A percentile compares a stretch with the other conserved stretches of the same genome.
Conservation (phyloP, 495 filamentous ascomycete genomes). For the Aspergillus incahuasiensis region DNA sequence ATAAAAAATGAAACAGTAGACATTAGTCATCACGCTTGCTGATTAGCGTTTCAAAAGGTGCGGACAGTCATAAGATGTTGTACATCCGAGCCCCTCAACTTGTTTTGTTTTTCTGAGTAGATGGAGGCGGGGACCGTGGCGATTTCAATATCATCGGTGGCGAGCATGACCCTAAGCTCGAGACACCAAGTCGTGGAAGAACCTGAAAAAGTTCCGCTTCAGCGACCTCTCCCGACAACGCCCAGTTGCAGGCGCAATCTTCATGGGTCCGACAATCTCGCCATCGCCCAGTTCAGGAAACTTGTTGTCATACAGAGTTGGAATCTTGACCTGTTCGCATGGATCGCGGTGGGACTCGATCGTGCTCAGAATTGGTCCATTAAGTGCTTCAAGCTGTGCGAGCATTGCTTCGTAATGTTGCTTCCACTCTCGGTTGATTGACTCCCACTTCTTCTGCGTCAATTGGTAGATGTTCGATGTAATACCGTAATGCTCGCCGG, state of each 20-base stretch:
- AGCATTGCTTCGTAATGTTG: conserved; percentile 57
- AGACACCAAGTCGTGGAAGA: conserved; percentile 43
- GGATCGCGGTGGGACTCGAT: conserved; percentile 42
- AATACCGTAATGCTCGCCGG: conserved; percentile 77
- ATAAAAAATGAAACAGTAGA: conserved; percentile 17
- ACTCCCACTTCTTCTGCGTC: conserved; percentile 81
- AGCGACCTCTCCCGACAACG: conserved; percentile 29
- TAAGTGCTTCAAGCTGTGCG: conserved; percentile 34
- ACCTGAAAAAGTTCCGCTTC: conserved; percentile 44
- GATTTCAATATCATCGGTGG: conserved; percentile 1
- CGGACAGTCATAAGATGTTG: conserved; percentile 21
- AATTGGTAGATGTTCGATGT: conserved; percentile 79
- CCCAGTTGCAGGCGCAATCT: conserved; percentile 35
- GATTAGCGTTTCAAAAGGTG: conserved; percentile 15
- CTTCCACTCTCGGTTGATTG: conserved; percentile 68
- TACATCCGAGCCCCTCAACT: conserved; percentile 21
- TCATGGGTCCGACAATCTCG: conserved; percentile 92
- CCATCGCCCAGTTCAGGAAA: conserved; percentile 84
- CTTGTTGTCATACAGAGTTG: conserved; percentile 66
- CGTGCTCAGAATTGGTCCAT: conserved; percentile 33
- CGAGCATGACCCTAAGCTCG: conserved; percentile 20
- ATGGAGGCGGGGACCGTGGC: conserved; percentile 5
- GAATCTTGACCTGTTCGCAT: conserved; percentile 52
- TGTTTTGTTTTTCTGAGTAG: conserved; percentile 1
- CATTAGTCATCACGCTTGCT: conserved; percentile 37